Conservation (phyloP, 78 protist species). For the Dictyostelium firmibasis region DNA sequence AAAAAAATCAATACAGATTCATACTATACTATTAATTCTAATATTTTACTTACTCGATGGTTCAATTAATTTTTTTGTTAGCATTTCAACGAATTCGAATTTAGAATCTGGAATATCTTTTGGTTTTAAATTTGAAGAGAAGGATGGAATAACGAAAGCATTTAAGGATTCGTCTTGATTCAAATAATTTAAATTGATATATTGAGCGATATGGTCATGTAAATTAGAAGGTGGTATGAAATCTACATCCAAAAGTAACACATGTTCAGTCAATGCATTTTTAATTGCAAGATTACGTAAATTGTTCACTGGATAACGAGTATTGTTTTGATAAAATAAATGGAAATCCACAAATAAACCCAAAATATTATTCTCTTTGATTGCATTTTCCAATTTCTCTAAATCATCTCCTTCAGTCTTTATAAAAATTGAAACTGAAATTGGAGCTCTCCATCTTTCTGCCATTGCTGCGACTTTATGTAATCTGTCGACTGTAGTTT, state of each 20-base stretch:
- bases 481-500: conserved; percentile 56
- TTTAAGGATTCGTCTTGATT: background rate
- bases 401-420: background rate
- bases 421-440: conserved; percentile 44
- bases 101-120: conserved; percentile 32
- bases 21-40: too few species aligned
- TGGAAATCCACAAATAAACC: conserved; percentile 14
- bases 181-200: background rate
- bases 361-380: background rate
- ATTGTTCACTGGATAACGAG: conserved; percentile 68
- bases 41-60: conserved; percentile 53
- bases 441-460: conserved; percentile 40
- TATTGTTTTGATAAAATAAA: conserved; percentile 16
- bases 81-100: conserved; percentile 9
- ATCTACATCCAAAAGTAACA: conserved; percentile 60
- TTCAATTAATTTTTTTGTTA: background rate
- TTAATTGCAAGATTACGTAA: conserved; percentile 49
- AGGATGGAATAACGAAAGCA: conserved; percentile 62
- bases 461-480: conserved; percentile 50
- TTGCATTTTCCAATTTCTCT: background rate
- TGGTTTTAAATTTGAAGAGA: conserved; percentile 16
- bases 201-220: conserved; percentile 13
- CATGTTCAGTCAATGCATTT: conserved; percentile 51
- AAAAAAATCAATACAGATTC: too few species aligned
- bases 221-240: conserved; percentile 44